Conservation (phyloP, 2,329 filamentous ascomycete species). For the Xylaria arbuscula region DNA sequence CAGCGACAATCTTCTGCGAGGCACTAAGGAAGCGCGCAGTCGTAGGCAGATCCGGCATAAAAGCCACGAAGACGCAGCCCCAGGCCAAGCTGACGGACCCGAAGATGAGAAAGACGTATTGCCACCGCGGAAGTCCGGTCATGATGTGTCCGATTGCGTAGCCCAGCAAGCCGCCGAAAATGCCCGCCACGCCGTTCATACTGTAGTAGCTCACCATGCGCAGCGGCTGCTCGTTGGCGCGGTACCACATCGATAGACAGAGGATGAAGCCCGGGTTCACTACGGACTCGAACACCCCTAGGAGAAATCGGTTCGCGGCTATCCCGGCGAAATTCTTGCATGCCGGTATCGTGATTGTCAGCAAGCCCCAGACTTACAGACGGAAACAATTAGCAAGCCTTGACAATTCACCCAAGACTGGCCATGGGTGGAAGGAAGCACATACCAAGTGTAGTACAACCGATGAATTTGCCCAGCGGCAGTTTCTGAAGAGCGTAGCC, state of each 20-base stretch:
- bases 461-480: conserved; percentile 46
- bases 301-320: conserved; percentile 46
- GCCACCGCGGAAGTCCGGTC: conserved; percentile 47
- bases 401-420: too few species aligned
- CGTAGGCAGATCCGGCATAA: conserved; percentile 47
- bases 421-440: too few species aligned
- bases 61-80: conserved; percentile 41
- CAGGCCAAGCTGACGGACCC: conserved; percentile 46
- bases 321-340: conserved; percentile 47
- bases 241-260: conserved; percentile 46
- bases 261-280: conserved; percentile 48
- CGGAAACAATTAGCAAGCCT: conserved; percentile 4
- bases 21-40: conserved; percentile 45
- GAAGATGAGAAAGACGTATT: conserved; percentile 49
- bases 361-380: conserved; percentile 44
- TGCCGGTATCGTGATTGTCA: conserved; percentile 46
- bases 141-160: conserved; percentile 49
- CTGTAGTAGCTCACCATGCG: conserved; percentile 46
- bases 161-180: conserved; percentile 47
- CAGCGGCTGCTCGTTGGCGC: conserved; percentile 45
- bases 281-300: conserved; percentile 46
- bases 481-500: conserved; percentile 46
- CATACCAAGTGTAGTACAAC: conserved; percentile 41
- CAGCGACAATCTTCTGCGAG: conserved; percentile 42
- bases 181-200: conserved; percentile 47